Percentiles rank a stretch among this genome's conserved stretches.
These are phyloP conservation scores for Botrytis fabae DNA, from an alignment of 2,329 filamentous ascomycete species.

Conservation along the genomic window DNA sequence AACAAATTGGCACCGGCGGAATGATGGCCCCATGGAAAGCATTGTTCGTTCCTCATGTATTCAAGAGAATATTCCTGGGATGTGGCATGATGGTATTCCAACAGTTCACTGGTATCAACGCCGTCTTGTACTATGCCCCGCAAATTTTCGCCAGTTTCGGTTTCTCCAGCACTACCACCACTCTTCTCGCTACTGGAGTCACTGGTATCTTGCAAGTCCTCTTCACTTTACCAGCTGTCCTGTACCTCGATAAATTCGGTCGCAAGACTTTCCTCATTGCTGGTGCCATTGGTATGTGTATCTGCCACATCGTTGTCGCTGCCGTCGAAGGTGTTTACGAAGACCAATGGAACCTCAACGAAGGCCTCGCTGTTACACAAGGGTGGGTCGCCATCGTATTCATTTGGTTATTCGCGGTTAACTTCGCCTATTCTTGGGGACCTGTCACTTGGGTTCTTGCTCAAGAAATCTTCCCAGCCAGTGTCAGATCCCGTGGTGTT, in stretches of 20 bases:
- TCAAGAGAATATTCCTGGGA: slow-evolving; percentile 53
- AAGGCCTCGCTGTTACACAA: slow-evolving; percentile 30
- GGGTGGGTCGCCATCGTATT: slow-evolving; percentile 45
- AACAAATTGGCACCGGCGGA: slow-evolving; percentile 48
- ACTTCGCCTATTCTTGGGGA: slow-evolving; percentile 41
- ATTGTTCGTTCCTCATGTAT: slow-evolving; percentile 29
- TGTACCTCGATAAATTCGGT: slow-evolving; percentile 65
- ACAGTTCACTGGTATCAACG: slow-evolving; percentile 48
- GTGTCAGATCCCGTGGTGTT: slow-evolving; percentile 44
- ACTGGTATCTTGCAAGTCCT: slow-evolving; percentile 69
- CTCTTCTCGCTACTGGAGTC: slow-evolving; percentile 66
- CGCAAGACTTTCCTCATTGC: slow-evolving; percentile 60
- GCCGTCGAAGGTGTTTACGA: slow-evolving; percentile 46
- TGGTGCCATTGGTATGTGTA: slow-evolving; percentile 66
- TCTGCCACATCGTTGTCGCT: slow-evolving; percentile 59
- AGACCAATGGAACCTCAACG: slow-evolving; percentile 41
- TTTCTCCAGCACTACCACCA: slow-evolving; percentile 46
- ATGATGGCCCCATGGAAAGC: slow-evolving; percentile 51
- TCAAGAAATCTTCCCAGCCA: slow-evolving; percentile 45
- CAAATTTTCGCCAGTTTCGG: slow-evolving; percentile 47
- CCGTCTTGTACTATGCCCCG: slow-evolving; percentile 50
- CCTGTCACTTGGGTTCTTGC: slow-evolving; percentile 43
- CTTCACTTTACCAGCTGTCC: slow-evolving; percentile 62
- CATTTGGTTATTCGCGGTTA: slow-evolving; percentile 40
- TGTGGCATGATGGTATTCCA: slow-evolving; percentile 54